Percentiles rank a stretch among this genome's conserved stretches.
These are phyloP conservation scores for Boletus eberwhitei DNA, from an alignment of 768 basidiomycete species.

Conservation along the genomic window DNA sequence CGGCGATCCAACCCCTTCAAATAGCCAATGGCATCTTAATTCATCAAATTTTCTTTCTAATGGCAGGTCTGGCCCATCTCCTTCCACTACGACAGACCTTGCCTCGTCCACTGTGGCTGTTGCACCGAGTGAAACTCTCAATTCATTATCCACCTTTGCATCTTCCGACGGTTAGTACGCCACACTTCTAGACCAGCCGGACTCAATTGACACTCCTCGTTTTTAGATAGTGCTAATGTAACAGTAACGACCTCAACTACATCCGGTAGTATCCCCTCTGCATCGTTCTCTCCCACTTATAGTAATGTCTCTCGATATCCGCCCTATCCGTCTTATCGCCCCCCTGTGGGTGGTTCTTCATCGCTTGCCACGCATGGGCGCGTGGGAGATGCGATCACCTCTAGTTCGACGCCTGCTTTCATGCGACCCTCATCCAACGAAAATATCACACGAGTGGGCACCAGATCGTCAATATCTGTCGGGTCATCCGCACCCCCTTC, in stretches of 20 bases:
- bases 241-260: slow-evolving; percentile 6
- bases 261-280: slow-evolving; percentile 16
- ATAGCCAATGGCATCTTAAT: slow-evolving; percentile 17
- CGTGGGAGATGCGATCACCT: slow-evolving; percentile 9
- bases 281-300: slow-evolving; percentile 19
- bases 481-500: slow-evolving; percentile 5
- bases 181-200: slow-evolving; percentile 7
- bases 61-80: neutral
- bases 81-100: slow-evolving; percentile 5
- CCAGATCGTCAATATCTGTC: slow-evolving; percentile 12
- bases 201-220: slow-evolving; percentile 7
- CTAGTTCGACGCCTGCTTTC: slow-evolving; percentile 10
- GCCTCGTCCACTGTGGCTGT: slow-evolving; percentile 9
- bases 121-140: slow-evolving; percentile 5
- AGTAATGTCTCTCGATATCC: slow-evolving; percentile 22
- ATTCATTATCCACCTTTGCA: slow-evolving; percentile 17
- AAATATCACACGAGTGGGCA: slow-evolving; percentile 3
- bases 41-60: slow-evolving; percentile 21
- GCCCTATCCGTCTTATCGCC: slow-evolving; percentile 25
- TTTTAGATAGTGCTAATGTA: slow-evolving; percentile 11
- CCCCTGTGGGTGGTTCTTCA: slow-evolving; percentile 6
- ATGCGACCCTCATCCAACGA: slow-evolving; percentile 19
- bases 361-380: slow-evolving; percentile 17
- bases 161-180: slow-evolving; percentile 22
- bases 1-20: slow-evolving; percentile 14